Percentiles rank a stretch among this genome's conserved stretches.
Conservation (phyloP, 306 rosid genomes). For the Crataegus laevigata region DNA sequence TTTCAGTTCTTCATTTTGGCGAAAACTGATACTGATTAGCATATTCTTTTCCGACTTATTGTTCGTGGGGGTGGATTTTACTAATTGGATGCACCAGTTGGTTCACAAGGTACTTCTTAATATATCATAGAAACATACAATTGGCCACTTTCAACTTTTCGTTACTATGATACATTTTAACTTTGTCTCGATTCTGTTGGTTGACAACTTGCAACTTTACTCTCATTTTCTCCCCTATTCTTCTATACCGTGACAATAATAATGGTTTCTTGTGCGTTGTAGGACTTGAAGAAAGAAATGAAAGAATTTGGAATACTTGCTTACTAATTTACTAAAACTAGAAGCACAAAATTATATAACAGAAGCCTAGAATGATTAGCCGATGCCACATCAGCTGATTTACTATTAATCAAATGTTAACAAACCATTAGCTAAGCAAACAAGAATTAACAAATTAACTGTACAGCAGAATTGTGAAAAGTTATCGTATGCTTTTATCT, state of each 20-base stretch:
- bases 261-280: neutral
- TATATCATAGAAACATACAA: neutral
- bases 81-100: constrained; percentile 36
- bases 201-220: neutral
- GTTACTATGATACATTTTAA: neutral
- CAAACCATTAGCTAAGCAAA: no score
- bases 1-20: neutral
- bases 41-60: constrained; percentile 12
- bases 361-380: no score
- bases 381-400: no score
- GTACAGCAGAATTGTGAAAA: no score
- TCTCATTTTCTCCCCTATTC: neutral
- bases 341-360: no score
- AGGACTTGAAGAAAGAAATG: neutral
- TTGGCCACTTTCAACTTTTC: neutral
- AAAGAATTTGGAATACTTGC: no score
- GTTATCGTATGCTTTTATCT: no score
- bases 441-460: no score
- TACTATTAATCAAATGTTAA: no score
- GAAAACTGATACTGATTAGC: constrained; percentile 15
- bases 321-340: no score
- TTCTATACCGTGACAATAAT: neutral
- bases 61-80: constrained; percentile 13
- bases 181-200: neutral
- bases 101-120: constrained; percentile 39